phyloP scores from a whole-genome alignment of 75 land plant genomes.

The Picea sitchensis region DNA sequence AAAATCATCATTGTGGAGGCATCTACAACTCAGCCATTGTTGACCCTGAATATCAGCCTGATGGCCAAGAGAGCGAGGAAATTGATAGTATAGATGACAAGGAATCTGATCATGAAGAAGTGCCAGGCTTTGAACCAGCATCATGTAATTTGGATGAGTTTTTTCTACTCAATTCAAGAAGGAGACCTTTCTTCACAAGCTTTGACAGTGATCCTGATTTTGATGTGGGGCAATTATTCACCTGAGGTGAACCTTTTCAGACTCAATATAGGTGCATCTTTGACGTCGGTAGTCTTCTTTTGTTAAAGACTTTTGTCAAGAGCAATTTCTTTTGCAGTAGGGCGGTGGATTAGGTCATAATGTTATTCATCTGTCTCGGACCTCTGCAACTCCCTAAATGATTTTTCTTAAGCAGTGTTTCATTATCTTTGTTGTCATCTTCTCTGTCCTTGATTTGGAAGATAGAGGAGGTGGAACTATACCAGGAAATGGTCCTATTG shows the following conservation, averaged over 20 bases:
- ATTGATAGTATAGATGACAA: no score
- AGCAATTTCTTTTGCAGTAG: conserved; percentile 95
- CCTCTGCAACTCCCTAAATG: conserved; percentile 76
- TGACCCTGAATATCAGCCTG: no score
- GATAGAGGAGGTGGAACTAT: conserved; percentile 9
- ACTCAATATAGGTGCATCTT: conserved; percentile 67
- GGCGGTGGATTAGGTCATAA: conserved; percentile 86
- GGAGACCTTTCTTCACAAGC: no score
- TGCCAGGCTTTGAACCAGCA: no score
- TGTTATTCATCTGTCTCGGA: conserved; percentile 93
- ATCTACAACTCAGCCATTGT: no score
- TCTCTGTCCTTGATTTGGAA: conserved; percentile 47
- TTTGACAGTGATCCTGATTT: no score
- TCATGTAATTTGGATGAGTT: no score
- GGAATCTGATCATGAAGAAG: no score
- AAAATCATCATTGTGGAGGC: no score
- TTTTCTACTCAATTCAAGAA: no score
- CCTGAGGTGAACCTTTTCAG: conserved; percentile 97
- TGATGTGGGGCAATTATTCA: conserved; percentile 91
- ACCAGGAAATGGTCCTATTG: conserved; percentile 27
- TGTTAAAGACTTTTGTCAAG: conserved; percentile 92
- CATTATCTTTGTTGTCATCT: conserved; percentile 80
- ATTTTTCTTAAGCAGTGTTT: conserved; percentile 80
- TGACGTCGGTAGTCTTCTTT: conserved; percentile 93
- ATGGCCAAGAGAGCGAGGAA: no score